Evolutionary conservation across 257 asterid species (phyloP), one percentile per base, ranked within the genome.

Genomic region (Jacaranda copaia): DNA sequence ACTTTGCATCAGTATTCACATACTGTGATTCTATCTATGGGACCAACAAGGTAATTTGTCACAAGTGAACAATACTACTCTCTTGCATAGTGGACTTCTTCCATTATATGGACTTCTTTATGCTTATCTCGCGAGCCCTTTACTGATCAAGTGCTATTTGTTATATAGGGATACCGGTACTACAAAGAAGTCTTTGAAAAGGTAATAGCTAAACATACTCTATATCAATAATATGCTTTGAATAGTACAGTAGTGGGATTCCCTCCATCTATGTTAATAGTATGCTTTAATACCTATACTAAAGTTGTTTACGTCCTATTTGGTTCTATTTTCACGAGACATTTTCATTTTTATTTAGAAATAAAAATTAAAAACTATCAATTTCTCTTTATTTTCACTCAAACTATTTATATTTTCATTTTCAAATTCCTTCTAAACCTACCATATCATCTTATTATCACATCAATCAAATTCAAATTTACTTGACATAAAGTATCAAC

Each of bases 1-100:
- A 92, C 74, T 92, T 92, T 46, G 93, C 96, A 58, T 92, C 95
- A 9, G 89, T 92, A 0, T 92, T 92, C 79, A 92, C 97, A 13
- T 90, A 92, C 74, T 90, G 97, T 75, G 97, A 90, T 78, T 79
- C 81, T 73, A 76, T 90, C 67, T 92, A 92, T 57, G 95, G 96
- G 46, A 92, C 96, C 5, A 70, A 92, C 77, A 92, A 92, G 97
- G 97, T 90, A 32, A n/a, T 5, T 43, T 45, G 69, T 49, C 19
- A 14, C 45, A 40, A 40, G 4, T 1, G 45, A 40, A 42, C 8
- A 25, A 42, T 42, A 42, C 1, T 42, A 42, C 6, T 25, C 32
- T 25, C 32, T 25, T 7, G 53, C 42, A 43, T 45, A 38, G 4
- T 12, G 16, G 18, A 13, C 16, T 61, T 20, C 5, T 12, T 20